Evolutionary conservation across 495 filamentous ascomycete genomes (phyloP).

Genomic region (Articulospora tetracladia): DNA sequence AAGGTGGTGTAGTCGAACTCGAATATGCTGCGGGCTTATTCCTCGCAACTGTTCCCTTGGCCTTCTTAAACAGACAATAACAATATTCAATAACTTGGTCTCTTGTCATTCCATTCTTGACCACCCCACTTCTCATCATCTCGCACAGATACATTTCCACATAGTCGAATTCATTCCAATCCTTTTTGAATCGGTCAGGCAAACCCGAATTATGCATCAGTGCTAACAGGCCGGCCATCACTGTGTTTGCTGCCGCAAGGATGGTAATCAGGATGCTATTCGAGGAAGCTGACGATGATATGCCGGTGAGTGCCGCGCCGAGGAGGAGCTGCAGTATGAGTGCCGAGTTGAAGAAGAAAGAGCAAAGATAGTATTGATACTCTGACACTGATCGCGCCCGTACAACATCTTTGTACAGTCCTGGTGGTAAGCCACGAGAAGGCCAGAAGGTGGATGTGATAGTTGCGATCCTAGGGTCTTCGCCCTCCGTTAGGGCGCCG

Average conservation of each 20-base stretch:
- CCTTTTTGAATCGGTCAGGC: conserved; percentile 14
- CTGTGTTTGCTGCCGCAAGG: conserved; percentile 18
- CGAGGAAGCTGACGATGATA: not conserved
- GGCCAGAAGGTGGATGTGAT: conserved; percentile 9
- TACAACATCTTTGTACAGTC: conserved; percentile 12
- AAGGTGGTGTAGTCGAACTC: not conserved
- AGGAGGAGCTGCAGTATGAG: conserved; percentile 17
- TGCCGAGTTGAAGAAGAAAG: conserved; percentile 10
- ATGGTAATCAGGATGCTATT: conserved; percentile 10
- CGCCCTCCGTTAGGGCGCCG: not conserved
- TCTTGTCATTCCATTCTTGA: conserved; percentile 2
- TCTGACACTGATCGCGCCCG: not conserved
- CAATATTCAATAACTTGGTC: conserved; percentile 13
- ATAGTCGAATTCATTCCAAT: conserved; percentile 16
- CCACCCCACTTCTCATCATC: conserved; percentile 14
- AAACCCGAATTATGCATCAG: conserved; percentile 19
- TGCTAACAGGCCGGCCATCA: conserved; percentile 17
- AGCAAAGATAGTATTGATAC: conserved; percentile 6
- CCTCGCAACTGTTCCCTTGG: conserved; percentile 11
- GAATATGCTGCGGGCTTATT: conserved; percentile 14
- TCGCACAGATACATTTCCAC: conserved; percentile 16
- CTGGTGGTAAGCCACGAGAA: conserved; percentile 9
- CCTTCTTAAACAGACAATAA: conserved; percentile 8
- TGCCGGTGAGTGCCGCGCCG: conserved; percentile 12
- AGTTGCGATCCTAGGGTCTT: not conserved